Base-by-base conservation (phyloP, 2,329 filamentous ascomycete species). In the Colletotrichum phormii region DNA sequence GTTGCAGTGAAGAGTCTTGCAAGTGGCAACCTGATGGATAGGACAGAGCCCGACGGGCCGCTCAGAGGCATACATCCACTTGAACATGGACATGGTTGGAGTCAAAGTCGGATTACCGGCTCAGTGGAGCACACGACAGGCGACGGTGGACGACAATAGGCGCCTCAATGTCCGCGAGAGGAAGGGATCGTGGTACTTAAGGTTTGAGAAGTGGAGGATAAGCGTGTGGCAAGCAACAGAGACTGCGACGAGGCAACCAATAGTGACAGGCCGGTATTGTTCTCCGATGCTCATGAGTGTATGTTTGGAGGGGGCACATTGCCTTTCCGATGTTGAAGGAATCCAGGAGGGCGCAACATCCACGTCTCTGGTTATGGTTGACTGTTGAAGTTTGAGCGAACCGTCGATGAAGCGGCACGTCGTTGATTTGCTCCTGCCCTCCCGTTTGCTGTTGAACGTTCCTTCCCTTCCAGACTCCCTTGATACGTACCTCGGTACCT, bases 31-130 rank as follows among this genome's bases (percentile, higher is more conserved):
- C 42, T 49, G 42, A 49, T 49, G 42, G 18, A 49, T 49, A 4
- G 42, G 33, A 62, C 13, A 18, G 46, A 55, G 33, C 65, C 55
- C 63, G 33, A 65, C 33, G 24, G 33, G 53, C 29, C 29, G 53
- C 22, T 26, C 31, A 57, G 42, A 49, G 59, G 35, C 31, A 53
- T 57, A 49, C 31, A 53, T 57, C n/a, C 55, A 61, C 61, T 24
- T 24, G 33, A 46, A 55, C 68, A 71, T 51, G 68, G 68, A 67
- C 49, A 71, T 54, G 63, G 46, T 35, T 67, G 49, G 57, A 54
- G 46, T 71, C 55, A 71, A 71, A 49, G 49, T 71, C 63, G 63
- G 68, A 49, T 55, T 67, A 57, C 29, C 63, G 67, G 62, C 46
- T 18, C 31, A n/a, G 63, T 71, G 67, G 63, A 35, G 62, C 61